A percentile compares a stretch with the other conserved stretches of the same genome.
phyloP scores from a whole-genome alignment of 2,329 filamentous ascomycete species.

The Alternaria dauci region DNA sequence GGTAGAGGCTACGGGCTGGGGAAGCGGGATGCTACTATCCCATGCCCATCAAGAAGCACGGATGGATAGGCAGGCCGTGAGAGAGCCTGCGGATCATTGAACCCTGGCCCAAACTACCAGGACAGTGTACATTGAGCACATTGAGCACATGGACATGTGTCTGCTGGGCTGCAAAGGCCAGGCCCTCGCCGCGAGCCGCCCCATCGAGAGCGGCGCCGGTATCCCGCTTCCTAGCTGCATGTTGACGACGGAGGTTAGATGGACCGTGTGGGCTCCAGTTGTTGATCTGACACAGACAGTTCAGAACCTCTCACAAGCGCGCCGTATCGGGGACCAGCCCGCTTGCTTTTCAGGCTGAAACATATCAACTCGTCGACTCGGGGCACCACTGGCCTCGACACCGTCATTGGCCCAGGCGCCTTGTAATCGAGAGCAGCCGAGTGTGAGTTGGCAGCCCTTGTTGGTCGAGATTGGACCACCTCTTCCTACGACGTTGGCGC shows the following conservation, averaged over 20 bases:
- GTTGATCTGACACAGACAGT: slow-evolving; percentile 8
- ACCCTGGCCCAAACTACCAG: neutral
- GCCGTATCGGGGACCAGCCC: slow-evolving; percentile 12
- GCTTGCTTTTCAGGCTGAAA: slow-evolving; percentile 17
- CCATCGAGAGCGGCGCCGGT: slow-evolving; percentile 11
- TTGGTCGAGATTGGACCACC: slow-evolving; percentile 18
- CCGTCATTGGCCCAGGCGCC: slow-evolving; percentile 9
- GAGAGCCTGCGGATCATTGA: neutral
- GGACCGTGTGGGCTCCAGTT: slow-evolving; percentile 7
- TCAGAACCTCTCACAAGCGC: slow-evolving; percentile 10
- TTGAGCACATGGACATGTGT: neutral
- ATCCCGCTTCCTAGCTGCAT: slow-evolving; percentile 19
- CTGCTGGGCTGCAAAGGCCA: neutral
- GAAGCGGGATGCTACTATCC: slow-evolving; percentile 11
- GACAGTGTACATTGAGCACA: neutral
- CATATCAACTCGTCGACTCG: slow-evolving; percentile 6
- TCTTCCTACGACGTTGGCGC: slow-evolving; percentile 17
- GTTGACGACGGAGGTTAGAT: slow-evolving; percentile 9
- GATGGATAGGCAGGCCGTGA: slow-evolving; percentile 5
- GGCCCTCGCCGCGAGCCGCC: slow-evolving; percentile 4
- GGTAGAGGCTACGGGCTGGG: slow-evolving; percentile 13
- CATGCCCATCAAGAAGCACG: slow-evolving; percentile 1
- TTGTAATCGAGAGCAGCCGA: neutral
- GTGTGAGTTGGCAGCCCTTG: slow-evolving; percentile 15
- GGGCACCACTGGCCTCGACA: slow-evolving; percentile 1